A percentile compares a stretch with the other conserved stretches of the same genome.
Evolutionary conservation across 1,284 basidiomycete genomes (phyloP).

Genomic region (Cryptococcus sp.): DNA sequence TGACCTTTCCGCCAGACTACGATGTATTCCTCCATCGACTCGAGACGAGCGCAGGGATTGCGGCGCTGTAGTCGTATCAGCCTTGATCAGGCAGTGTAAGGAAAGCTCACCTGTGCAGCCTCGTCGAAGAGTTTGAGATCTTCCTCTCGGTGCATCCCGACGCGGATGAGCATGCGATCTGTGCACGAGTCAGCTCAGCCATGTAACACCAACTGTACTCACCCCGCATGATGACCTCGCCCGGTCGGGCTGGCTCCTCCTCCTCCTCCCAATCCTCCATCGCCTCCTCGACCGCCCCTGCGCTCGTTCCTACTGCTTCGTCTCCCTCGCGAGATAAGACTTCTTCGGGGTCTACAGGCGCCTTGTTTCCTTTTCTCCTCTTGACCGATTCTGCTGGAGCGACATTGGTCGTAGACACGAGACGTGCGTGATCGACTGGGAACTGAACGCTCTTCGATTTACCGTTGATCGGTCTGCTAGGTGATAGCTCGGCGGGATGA

Average conservation of each 20-base stretch:
- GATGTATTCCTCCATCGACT: conserved; percentile 48
- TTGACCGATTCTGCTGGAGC: neutral
- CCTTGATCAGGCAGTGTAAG: conserved; percentile 1
- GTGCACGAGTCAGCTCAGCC: neutral
- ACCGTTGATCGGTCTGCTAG: neutral
- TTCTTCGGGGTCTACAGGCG: conserved; percentile 39
- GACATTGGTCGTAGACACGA: neutral
- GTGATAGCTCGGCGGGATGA: neutral
- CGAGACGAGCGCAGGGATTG: conserved; percentile 42
- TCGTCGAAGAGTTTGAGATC: conserved; percentile 41
- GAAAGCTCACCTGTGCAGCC: conserved; percentile 29
- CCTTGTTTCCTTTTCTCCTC: conserved; percentile 29
- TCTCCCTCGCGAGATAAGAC: conserved; percentile 44
- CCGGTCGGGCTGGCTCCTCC: conserved; percentile 27
- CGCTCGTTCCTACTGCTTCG: conserved; percentile 43
- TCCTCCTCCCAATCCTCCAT: conserved; percentile 25
- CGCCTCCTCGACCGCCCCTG: conserved; percentile 36
- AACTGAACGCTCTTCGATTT: conserved; percentile 47
- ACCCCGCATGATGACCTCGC: conserved; percentile 45
- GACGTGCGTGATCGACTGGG: conserved; percentile 31
- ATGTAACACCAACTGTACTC: conserved; percentile 12
- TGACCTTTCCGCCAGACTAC: conserved; percentile 43
- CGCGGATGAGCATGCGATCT: conserved; percentile 51
- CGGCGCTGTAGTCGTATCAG: conserved; percentile 28
- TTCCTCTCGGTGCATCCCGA: conserved; percentile 45